Conservation (phyloP, 2,329 filamentous ascomycete species). For the Sphaerostilbella broomeana region DNA sequence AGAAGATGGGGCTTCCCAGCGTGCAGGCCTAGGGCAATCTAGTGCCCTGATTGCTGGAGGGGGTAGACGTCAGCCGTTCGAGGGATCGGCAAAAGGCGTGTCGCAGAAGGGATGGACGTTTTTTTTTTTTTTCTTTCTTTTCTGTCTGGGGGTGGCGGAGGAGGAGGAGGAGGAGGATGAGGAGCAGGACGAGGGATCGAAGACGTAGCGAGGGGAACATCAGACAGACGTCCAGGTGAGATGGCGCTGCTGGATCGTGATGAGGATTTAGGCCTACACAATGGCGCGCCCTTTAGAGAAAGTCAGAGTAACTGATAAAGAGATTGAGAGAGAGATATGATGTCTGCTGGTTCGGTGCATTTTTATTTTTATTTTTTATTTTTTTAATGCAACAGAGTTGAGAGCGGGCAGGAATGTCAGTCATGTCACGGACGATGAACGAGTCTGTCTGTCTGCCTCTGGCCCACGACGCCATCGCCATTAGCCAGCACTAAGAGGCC, state of each 20-base stretch:
- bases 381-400: too few species aligned
- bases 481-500: too few species aligned
- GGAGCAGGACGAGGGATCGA: constrained; percentile 1
- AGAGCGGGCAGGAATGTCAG: neutral
- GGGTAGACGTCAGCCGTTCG: constrained; percentile 13
- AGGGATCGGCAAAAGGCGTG: constrained; percentile 12
- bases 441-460: constrained; percentile 4
- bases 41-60: constrained; percentile 10
- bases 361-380: too few species aligned
- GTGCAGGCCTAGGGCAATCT: constrained; percentile 9
- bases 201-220: too few species aligned
- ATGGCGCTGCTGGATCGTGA: too few species aligned
- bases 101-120: constrained; percentile 4
- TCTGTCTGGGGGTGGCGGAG: neutral
- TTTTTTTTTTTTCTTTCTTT: neutral
- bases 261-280: too few species aligned
- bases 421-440: neutral
- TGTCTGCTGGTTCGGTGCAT: too few species aligned
- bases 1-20: constrained; percentile 5
- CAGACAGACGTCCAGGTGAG: too few species aligned
- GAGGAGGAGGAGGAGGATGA: constrained; percentile 1
- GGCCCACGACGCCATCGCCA: constrained; percentile 5
- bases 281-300: too few species aligned
- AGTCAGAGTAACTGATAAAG: too few species aligned
- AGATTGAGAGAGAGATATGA: too few species aligned